These are phyloP conservation scores for Pseudopithomyces maydicus DNA, from an alignment of 2,329 filamentous ascomycete genomes.

Conservation along the genomic window DNA sequence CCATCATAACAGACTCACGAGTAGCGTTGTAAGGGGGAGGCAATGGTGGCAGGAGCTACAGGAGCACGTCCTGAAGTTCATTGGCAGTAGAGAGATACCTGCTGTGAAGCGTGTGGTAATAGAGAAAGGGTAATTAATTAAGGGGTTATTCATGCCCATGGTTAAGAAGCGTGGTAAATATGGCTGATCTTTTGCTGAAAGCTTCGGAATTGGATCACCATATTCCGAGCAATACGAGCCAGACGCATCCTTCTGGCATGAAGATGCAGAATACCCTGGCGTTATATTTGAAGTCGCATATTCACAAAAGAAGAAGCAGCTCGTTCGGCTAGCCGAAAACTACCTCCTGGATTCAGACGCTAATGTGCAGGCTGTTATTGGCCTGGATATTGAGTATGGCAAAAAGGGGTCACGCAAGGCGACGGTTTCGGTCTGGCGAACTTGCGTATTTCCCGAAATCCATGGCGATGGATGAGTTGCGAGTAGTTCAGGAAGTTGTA, in stretches of 20 bases:
- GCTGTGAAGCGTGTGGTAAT: conserved; percentile 5
- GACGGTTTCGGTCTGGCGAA: conserved; percentile 13
- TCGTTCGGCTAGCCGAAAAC: conserved; percentile 19
- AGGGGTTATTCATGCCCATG: no score
- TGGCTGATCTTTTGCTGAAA: no score
- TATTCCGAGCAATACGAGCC: no score
- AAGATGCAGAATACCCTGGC: conserved; percentile 13
- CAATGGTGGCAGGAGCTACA: conserved; percentile 25
- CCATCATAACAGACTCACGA: conserved; percentile 1
- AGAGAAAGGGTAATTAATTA: not conserved
- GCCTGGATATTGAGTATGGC: conserved; percentile 21
- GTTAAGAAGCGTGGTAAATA: no score
- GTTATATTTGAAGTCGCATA: conserved; percentile 16
- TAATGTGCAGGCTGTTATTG: conserved; percentile 18
- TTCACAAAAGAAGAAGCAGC: conserved; percentile 15
- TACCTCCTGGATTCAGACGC: conserved; percentile 24
- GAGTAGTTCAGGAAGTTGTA: conserved; percentile 7
- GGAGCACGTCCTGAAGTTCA: conserved; percentile 17
- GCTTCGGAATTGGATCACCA: no score
- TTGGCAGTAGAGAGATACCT: conserved; percentile 12
- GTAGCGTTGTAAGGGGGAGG: conserved; percentile 17
- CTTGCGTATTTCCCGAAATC: not conserved
- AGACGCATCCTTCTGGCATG: conserved; percentile 18
- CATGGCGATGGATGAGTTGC: conserved; percentile 12
- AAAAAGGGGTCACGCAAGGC: conserved; percentile 17